Percentiles rank a stretch among this genome's conserved stretches.
Evolutionary conservation across 2,329 filamentous ascomycete species (phyloP).

Genomic region (Penicillium verrucosum): DNA sequence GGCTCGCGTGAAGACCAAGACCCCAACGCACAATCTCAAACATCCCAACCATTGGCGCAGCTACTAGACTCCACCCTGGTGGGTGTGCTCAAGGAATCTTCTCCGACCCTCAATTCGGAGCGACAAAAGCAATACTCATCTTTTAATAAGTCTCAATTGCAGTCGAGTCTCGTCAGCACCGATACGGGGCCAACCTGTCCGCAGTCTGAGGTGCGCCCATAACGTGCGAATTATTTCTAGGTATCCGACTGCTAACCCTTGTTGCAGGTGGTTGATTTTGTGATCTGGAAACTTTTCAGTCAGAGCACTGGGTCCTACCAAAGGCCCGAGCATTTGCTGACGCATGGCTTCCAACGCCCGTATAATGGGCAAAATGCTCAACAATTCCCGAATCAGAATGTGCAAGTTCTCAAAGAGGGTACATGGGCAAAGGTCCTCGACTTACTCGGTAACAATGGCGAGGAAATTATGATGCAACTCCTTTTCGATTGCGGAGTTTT

Average conservation of each 20-base stretch:
- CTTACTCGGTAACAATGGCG: slow-evolving; percentile 71
- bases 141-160: slow-evolving; percentile 61
- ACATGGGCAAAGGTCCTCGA: slow-evolving; percentile 75
- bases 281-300: slow-evolving; percentile 73
- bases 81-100: slow-evolving; percentile 47
- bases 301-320: slow-evolving; percentile 46
- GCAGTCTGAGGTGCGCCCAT: slow-evolving; percentile 60
- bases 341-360: slow-evolving; percentile 69
- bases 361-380: slow-evolving; percentile 33
- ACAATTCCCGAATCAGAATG: slow-evolving; percentile 65
- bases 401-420: slow-evolving; percentile 62
- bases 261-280: slow-evolving; percentile 68
- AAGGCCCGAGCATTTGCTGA: slow-evolving; percentile 71
- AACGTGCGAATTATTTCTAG: slow-evolving; percentile 1
- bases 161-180: slow-evolving; percentile 33
- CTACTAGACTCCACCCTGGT: slow-evolving; percentile 71
- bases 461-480: slow-evolving; percentile 72
- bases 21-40: slow-evolving; percentile 1
- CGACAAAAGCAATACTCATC: slow-evolving; percentile 56
- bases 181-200: slow-evolving; percentile 47
- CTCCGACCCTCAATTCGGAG: slow-evolving; percentile 28
- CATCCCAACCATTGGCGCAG: slow-evolving; percentile 40
- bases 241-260: slow-evolving; percentile 4
- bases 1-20: slow-evolving; percentile 2
- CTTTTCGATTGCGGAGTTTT: slow-evolving; percentile 78